Conservation (phyloP, 2,329 filamentous ascomycete genomes). For the Colletotrichum karsti region DNA sequence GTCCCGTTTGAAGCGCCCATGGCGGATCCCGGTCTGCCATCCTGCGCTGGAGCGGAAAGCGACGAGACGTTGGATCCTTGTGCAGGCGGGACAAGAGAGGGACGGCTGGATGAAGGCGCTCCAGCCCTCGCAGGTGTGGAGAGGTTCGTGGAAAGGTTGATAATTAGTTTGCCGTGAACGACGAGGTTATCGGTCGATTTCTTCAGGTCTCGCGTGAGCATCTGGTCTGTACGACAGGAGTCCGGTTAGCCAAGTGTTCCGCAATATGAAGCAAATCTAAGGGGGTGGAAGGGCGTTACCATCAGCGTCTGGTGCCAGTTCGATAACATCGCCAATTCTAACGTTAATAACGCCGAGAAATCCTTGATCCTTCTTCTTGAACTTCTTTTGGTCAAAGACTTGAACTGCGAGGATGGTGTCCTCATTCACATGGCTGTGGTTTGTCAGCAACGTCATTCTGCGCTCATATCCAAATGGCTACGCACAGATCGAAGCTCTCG, state of each 20-base stretch:
- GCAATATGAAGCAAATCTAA: slow-evolving; percentile 8
- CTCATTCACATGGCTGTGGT: slow-evolving; percentile 82
- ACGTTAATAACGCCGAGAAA: slow-evolving; percentile 98
- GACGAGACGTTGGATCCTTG: slow-evolving; percentile 52
- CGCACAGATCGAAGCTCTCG: slow-evolving; percentile 97
- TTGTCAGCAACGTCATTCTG: neutral
- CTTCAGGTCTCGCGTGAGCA: slow-evolving; percentile 96
- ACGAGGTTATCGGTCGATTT: slow-evolving; percentile 98
- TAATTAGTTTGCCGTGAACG: slow-evolving; percentile 96
- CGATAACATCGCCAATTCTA: slow-evolving; percentile 92
- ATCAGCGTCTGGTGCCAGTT: slow-evolving; percentile 88
- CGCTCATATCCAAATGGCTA: slow-evolving; percentile 31
- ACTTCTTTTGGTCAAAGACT: slow-evolving; percentile 99
- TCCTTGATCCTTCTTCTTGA: slow-evolving; percentile 99
- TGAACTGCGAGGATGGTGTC: slow-evolving; percentile 97
- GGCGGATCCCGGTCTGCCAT: slow-evolving; percentile 62
- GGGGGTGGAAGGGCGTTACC: slow-evolving; percentile 64
- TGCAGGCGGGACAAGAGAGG: slow-evolving; percentile 52
- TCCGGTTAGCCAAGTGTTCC: slow-evolving; percentile 37
- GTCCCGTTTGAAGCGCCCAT: slow-evolving; percentile 59
- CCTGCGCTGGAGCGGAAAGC: slow-evolving; percentile 50
- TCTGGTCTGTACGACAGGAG: slow-evolving; percentile 77
- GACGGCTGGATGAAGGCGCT: slow-evolving; percentile 53
- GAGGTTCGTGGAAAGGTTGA: slow-evolving; percentile 94
- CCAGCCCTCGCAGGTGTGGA: slow-evolving; percentile 69